These are phyloP conservation scores for Boletus pseudo-olivaceus DNA, from an alignment of 768 basidiomycete genomes.

Conservation along the genomic window DNA sequence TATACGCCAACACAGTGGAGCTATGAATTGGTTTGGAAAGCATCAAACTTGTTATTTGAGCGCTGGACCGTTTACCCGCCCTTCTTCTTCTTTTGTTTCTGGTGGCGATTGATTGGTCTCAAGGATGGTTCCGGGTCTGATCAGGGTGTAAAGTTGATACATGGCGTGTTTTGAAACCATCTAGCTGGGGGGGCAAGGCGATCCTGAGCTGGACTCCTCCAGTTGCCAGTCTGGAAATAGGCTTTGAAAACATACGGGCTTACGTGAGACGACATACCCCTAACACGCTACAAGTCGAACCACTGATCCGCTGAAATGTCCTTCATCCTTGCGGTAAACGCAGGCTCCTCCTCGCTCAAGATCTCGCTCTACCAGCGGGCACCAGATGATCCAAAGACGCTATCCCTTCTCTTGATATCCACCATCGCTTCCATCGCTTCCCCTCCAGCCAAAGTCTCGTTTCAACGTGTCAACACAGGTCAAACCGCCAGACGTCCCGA, in stretches of 20 bases:
- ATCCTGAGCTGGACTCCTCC: no score
- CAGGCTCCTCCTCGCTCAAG: slow-evolving; percentile 86
- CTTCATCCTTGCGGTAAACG: slow-evolving; percentile 68
- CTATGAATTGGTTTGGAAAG: not conserved
- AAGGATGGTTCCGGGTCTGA: no score
- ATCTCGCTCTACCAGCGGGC: slow-evolving; percentile 57
- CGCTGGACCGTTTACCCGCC: no score
- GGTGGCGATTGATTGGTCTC: no score
- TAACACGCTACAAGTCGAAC: not conserved
- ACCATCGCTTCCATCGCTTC: slow-evolving; percentile 57
- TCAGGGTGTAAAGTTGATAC: no score
- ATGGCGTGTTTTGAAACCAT: no score
- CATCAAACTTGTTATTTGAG: no score
- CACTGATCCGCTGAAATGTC: slow-evolving; percentile 13
- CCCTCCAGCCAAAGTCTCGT: slow-evolving; percentile 51
- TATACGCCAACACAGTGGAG: not conserved
- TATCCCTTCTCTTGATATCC: slow-evolving; percentile 47
- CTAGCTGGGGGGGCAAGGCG: no score
- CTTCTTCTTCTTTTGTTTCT: no score
- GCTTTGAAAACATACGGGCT: no score
- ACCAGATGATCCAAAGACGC: slow-evolving; percentile 28
- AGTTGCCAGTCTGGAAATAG: no score
- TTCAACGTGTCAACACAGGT: slow-evolving; percentile 21
- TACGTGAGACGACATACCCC: not conserved
- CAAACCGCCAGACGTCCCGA: slow-evolving; percentile 17